A percentile compares a stretch with the other conserved stretches of the same genome.
Evolutionary conservation across 805 yeast species (phyloP).

Genomic region (Starmera dryadoides): DNA sequence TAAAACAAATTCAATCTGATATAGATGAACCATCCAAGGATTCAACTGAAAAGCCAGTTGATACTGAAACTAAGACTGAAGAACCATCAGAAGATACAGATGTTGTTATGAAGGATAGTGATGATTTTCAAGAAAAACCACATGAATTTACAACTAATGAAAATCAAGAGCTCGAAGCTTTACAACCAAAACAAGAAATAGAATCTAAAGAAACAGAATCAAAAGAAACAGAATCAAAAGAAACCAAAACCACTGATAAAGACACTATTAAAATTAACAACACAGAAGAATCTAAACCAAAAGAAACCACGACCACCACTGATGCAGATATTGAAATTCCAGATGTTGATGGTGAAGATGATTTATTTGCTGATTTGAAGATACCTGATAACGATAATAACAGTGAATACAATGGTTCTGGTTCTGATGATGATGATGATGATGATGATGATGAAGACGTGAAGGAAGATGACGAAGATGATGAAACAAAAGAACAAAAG

Average conservation of each 20-base stretch:
- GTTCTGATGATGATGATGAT: slow-evolving; percentile 2
- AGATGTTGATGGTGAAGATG: slow-evolving; percentile 4
- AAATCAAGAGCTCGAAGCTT: no score
- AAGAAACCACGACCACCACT: not conserved
- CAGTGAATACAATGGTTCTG: not conserved
- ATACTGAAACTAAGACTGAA: no score
- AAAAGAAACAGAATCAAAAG: not conserved
- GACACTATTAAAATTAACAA: not conserved
- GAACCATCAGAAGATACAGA: not conserved
- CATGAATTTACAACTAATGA: no score
- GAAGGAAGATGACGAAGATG: slow-evolving; percentile 6
- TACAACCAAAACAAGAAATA: no score
- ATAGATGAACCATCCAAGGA: no score
- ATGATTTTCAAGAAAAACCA: not conserved
- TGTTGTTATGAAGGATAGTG: not conserved
- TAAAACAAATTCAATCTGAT: no score
- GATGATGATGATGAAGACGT: slow-evolving; percentile 5
- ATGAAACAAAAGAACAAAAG: slow-evolving; percentile 7
- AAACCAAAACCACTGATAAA: not conserved
- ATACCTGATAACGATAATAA: slow-evolving; percentile 1
- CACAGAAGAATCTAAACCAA: not conserved
- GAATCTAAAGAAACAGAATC: not conserved
- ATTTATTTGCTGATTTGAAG: not conserved
- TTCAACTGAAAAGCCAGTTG: no score
- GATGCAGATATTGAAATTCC: slow-evolving; percentile 4